Evolutionary conservation across 106 monocot species (phyloP), one percentile per base, ranked within the genome.

Genomic region (Apostasia ramifera): DNA sequence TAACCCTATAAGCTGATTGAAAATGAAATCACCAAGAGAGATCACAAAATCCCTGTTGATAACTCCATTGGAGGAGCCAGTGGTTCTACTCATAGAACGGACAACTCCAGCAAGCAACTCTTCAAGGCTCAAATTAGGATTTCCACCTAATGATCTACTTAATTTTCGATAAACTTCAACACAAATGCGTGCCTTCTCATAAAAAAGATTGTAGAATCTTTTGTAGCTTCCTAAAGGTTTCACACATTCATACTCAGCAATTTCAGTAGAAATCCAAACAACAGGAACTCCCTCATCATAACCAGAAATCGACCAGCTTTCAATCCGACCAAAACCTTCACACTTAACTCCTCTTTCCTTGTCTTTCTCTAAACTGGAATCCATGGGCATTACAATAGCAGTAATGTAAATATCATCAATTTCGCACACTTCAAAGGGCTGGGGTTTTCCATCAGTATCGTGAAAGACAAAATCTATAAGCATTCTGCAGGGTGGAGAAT

Each of bases 271-370:
- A 52, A 97, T 73, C 97, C 97, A 97, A 73, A 97, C 69, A 12
- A 97, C 71, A 2, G 97, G 81, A 54, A 51, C 67, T 26, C 97
- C 97, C 73, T 97, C 97, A 78, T 97, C 97, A 73, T 97, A 97
- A 55, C 97, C 97, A 77, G 97, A 92, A 75, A 97, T 90, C 8
- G 92, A 66, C 97, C 97, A 97, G 68, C 73, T 70, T 62, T 97
- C 97, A 68, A 97, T 92, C 44, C 97, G 74, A 0, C 97, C 97
- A 78, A 97, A 97, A n/a, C 89, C 92, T 79, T 87, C 85, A 80
- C 97, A 97, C 61, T 42, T 82, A 57, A 97, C 81, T 47, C 87
- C 92, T 54, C 73, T 82, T 62, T 87, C 85, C 70, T 78, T 92
- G 60, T 84, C 89, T 66, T 84, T 93, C 62, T 82, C 92, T 54